Percentiles rank a stretch among this genome's conserved stretches.
Evolutionary conservation across 2,329 filamentous ascomycete genomes (phyloP).

Genomic region (Botrytis medusae): DNA sequence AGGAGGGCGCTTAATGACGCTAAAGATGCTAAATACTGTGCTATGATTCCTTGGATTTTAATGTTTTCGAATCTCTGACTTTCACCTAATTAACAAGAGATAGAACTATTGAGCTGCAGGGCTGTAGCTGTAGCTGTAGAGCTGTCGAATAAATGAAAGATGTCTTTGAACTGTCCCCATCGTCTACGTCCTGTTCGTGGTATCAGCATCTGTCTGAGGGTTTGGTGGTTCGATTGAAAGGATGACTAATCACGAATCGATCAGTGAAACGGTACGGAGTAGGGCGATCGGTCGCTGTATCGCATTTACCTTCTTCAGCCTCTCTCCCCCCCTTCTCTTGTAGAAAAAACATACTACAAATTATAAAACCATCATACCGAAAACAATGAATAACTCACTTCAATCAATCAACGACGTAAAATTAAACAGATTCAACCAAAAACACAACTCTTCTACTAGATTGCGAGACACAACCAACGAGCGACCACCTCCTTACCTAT

Average conservation of each 20-base stretch:
- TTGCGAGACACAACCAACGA: conserved; percentile 29
- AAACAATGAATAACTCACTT: conserved; percentile 36
- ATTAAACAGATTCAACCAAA: conserved; percentile 26
- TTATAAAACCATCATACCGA: conserved; percentile 26
- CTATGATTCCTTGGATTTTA: not conserved
- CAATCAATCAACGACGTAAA: conserved; percentile 26
- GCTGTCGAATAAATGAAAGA: not conserved
- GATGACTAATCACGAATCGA: conserved; percentile 10
- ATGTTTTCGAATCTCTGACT: not conserved
- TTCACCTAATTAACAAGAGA: not conserved
- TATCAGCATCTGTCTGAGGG: not conserved
- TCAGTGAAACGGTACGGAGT: not conserved
- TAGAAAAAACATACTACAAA: conserved; percentile 14
- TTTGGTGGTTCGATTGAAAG: not conserved
- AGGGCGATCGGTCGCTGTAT: not conserved
- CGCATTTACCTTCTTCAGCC: conserved; percentile 8
- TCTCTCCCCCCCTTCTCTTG: conserved; percentile 10
- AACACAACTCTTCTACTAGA: conserved; percentile 25
- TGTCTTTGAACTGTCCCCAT: not conserved
- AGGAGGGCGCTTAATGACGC: not conserved
- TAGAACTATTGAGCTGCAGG: not conserved
- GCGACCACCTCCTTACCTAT: conserved; percentile 30
- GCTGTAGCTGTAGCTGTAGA: not conserved
- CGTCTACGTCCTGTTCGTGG: not conserved
- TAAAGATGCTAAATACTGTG: not conserved